Base-by-base conservation (phyloP, 140 eudicot species). In the Flaveria floridana region DNA sequence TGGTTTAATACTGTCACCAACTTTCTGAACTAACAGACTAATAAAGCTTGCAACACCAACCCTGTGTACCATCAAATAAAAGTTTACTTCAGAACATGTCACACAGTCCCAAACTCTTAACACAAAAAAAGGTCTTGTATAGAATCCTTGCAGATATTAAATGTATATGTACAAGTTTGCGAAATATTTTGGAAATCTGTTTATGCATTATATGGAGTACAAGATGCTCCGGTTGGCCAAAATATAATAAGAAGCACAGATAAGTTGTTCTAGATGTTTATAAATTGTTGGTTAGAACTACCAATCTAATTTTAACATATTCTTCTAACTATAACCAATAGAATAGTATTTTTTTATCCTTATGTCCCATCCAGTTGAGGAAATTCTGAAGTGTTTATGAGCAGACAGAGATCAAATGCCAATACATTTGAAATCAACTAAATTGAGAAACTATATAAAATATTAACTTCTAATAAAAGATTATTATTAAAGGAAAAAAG, bases 11-110 rank as follows among this genome's bases (percentile, higher is more conserved):
- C 86, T 85, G 73, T 19, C 82, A 46, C 91, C 92, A 48, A 94
- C 97, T 77, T 89, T 94, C 51, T 90, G 97, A 62, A 88, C 99
- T 56, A 94, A 80, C 82, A 85, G 76, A 73, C 94, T 85, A 66
- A 90, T 84, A 81, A 94, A 94, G 79, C 86, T 90, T 67, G 99
- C 99, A 68, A 94, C 91, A 76, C 99, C 99, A 77, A 94, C 99
- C 90, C 97, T 90, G 86, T 72, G 70, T 25, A 26, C 28, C 50
- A 76, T 68, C 3, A 30, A 42, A 67, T 7, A 47, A 56, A 48
- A 52, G 37, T 21, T 52, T 72, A 26, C 57, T 53, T 52, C 73
- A 62, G 41, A 53, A 65, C 55, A 48, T 48, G 50, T 9, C 50
- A 13, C 7, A 48, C 55, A 48, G 55, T 48, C 16, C 55, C 55